phyloP scores from a whole-genome alignment of 495 filamentous ascomycete species.

The Penicillium coffeae region DNA sequence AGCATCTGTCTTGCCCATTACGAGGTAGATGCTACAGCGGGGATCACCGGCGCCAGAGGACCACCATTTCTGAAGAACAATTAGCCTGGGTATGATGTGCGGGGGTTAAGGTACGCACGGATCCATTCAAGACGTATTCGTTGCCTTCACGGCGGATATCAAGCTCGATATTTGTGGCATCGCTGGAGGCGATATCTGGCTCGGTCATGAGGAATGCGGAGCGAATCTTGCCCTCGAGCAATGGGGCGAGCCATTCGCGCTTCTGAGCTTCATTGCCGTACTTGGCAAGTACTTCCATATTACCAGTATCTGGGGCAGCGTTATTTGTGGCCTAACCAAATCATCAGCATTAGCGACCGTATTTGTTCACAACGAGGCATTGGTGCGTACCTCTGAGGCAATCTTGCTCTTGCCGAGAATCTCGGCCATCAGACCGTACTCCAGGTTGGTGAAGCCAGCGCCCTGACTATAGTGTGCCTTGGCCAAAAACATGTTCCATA shows the following conservation, averaged over 20 bases:
- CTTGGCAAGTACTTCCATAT: conserved; percentile 94
- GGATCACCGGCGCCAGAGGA: conserved; percentile 88
- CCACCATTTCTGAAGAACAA: conserved; percentile 81
- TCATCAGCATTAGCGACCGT: not conserved
- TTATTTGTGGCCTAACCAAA: conserved; percentile 73
- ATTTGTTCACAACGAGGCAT: not conserved
- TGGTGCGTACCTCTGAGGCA: conserved; percentile 60
- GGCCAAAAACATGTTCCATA: conserved; percentile 98
- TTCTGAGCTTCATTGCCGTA: conserved; percentile 91
- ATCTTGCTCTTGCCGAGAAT: conserved; percentile 73
- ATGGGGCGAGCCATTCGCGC: conserved; percentile 74
- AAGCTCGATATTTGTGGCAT: conserved; percentile 84
- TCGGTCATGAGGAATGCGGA: conserved; percentile 95
- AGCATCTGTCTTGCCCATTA: conserved; percentile 84
- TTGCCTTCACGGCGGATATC: conserved; percentile 75
- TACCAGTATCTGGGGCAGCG: conserved; percentile 87
- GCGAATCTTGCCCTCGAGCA: conserved; percentile 81
- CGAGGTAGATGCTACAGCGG: conserved; percentile 82
- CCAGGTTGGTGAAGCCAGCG: conserved; percentile 84
- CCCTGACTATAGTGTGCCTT: conserved; percentile 93
- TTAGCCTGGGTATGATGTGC: not conserved
- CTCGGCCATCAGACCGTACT: conserved; percentile 93
- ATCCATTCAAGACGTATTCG: conserved; percentile 81
- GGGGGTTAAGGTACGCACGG: conserved; percentile 45
- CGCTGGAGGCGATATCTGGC: conserved; percentile 76